Evolutionary conservation across 805 yeast species (phyloP), one percentile per base, ranked within the genome.

Genomic region (Pichia insulana): DNA sequence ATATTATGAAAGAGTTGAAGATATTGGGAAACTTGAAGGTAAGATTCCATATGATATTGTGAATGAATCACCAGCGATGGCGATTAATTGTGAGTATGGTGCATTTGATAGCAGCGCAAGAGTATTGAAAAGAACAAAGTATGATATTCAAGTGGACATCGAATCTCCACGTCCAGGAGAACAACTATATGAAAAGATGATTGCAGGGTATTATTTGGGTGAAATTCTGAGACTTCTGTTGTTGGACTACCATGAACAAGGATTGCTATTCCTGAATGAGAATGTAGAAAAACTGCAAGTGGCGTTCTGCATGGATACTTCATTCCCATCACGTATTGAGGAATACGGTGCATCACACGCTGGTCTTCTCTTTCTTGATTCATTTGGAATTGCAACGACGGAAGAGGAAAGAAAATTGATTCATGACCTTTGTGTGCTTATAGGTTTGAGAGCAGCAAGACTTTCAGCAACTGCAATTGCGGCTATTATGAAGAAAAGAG

Each of bases 61-160:
- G 15, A 12, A 72, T 31, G 63, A 61, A 9, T 75, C 74, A 39
- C 72, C 83, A 34, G 79, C 82, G 49, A 89, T 90, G 95, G 96
- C 96, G 42, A 90, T 90, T 63, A 90, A 90, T 73, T 88, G 97
- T 72, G 98, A 90, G 69, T 90, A 90, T 69, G 97, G 98, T 58
- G 90, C 97, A 7, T 90, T 90, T 61, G 97, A 90, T 64, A 89
- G 87, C 61, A 96, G 86, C 65, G 94, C 83, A 57, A 45, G 53
- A 9, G 76, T 80, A 30, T 73, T 90, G 54, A 97, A 97, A 59
- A 78, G 96, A 68, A 89, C 95, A 51, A 81, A 80, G 62, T 90
- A 78, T 64, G 98, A 90, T 64, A 59, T 80, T 43, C 71, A 69
- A 51, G 81, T 90, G 51, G 97, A 90, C 63, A 69, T 65, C 22